Conservation (phyloP, 1,139 yeast genomes). For the Zygotorulaspora mrakii region DNA sequence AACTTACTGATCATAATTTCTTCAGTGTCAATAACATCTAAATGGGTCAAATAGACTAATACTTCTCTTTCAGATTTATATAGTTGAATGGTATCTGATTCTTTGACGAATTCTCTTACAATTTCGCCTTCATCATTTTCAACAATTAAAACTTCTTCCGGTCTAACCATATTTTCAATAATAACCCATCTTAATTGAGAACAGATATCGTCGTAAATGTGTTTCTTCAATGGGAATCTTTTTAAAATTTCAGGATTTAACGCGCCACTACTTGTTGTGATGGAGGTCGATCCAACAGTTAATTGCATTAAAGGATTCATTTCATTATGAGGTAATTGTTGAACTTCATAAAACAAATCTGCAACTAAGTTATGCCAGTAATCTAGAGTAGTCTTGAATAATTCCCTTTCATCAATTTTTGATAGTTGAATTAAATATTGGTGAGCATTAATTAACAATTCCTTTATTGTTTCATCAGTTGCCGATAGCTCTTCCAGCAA, state of each 20-base stretch:
- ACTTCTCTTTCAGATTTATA: conserved; percentile 96
- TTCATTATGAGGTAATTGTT: conserved; percentile 67
- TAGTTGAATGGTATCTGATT: conserved; percentile 91
- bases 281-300: conserved; percentile 49
- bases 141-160: conserved; percentile 93
- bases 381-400: conserved; percentile 91
- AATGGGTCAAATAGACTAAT: conserved; percentile 87
- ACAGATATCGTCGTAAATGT: conserved; percentile 68
- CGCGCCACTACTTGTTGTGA: conserved; percentile 68
- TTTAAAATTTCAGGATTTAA: conserved; percentile 77
- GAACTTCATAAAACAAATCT: conserved; percentile 80
- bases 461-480: conserved; percentile 52
- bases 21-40: conserved; percentile 92
- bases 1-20: conserved; percentile 88
- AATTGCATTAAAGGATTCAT: conserved; percentile 71
- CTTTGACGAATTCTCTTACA: conserved; percentile 95
- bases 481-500: conserved; percentile 53
- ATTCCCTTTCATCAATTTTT: conserved; percentile 89
- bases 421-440: conserved; percentile 80
- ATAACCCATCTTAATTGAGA: conserved; percentile 83
- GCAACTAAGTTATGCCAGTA: conserved; percentile 87
- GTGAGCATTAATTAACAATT: conserved; percentile 66
- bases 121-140: conserved; percentile 99
- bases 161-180: conserved; percentile 96
- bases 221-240: conserved; percentile 79